These are phyloP conservation scores for Quercus cerris DNA, from an alignment of 306 rosid genomes.

Conservation along the genomic window DNA sequence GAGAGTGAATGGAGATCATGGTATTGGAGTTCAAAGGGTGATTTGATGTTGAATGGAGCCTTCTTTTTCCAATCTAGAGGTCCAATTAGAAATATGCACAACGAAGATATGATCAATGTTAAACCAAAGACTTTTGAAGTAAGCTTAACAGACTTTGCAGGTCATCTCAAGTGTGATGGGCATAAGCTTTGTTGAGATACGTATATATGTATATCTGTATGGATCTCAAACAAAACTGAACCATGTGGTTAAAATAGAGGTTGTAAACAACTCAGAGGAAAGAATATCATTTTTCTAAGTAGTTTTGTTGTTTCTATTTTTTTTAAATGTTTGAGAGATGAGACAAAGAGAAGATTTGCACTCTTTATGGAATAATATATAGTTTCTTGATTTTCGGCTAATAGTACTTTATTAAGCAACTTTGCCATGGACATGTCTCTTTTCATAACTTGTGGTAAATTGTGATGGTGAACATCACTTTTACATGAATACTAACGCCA, in stretches of 20 bases:
- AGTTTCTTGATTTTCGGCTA: neutral
- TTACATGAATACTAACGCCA: no score
- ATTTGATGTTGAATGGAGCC: constrained; percentile 52
- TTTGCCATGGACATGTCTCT: no score
- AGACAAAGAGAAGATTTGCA: neutral
- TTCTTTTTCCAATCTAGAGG: constrained; percentile 35
- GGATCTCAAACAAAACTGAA: neutral
- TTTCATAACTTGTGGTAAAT: no score
- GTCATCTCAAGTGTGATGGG: constrained; percentile 35
- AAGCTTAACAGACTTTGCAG: constrained; percentile 42
- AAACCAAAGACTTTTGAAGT: constrained; percentile 31
- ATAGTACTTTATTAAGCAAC: neutral
- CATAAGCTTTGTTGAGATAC: constrained; percentile 31
- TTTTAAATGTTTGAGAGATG: neutral
- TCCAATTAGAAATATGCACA: neutral
- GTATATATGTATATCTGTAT: neutral
- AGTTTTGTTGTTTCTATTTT: neutral
- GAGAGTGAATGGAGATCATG: constrained; percentile 43
- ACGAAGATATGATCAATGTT: constrained; percentile 14
- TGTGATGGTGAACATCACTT: no score
- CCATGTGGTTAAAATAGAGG: constrained; percentile 9
- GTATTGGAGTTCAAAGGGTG: constrained; percentile 56
- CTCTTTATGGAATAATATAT: neutral
- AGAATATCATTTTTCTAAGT: neutral
- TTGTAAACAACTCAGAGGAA: neutral